Percentiles rank a stretch among this genome's conserved stretches.
phyloP scores from a whole-genome alignment of 768 basidiomycete genomes.

The Kwoniella newhampshirensis region DNA sequence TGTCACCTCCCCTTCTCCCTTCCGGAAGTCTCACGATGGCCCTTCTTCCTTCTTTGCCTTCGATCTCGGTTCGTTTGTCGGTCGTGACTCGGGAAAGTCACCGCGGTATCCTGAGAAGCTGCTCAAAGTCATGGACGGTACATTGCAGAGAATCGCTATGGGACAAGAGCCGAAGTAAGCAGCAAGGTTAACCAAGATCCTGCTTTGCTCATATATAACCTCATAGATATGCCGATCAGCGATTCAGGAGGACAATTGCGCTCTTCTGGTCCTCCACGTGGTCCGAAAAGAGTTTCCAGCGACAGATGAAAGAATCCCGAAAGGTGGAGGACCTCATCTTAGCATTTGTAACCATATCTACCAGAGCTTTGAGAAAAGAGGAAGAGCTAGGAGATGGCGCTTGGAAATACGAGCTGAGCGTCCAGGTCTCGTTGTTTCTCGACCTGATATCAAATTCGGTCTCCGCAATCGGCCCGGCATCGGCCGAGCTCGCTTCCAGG shows the following conservation, averaged over 20 bases:
- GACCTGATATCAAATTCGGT: constrained; percentile 80
- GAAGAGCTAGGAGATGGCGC: constrained; percentile 76
- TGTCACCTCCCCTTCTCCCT: constrained; percentile 5
- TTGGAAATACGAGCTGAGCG: constrained; percentile 91
- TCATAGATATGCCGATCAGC: constrained; percentile 79
- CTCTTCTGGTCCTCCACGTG: constrained; percentile 83
- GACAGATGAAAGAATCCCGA: constrained; percentile 90
- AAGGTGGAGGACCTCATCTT: constrained; percentile 97
- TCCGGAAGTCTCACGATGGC: constrained; percentile 20
- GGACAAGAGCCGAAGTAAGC: constrained; percentile 85
- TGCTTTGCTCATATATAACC: neutral
- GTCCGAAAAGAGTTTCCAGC: constrained; percentile 76
- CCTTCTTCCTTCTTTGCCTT: constrained; percentile 31
- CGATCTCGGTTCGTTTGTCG: constrained; percentile 32
- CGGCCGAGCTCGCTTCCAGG: constrained; percentile 75
- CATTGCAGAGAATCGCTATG: constrained; percentile 88
- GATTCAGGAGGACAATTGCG: constrained; percentile 84
- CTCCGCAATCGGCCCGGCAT: constrained; percentile 68
- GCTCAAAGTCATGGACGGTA: constrained; percentile 83
- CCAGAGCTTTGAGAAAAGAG: constrained; percentile 83
- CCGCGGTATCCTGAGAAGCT: constrained; percentile 94
- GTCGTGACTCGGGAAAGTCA: constrained; percentile 58
- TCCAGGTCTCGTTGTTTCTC: constrained; percentile 86
- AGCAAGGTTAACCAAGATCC: neutral
- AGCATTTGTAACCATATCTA: constrained; percentile 90